Conservation (phyloP, 2,329 filamentous ascomycete species). For the Periconia digitata region DNA sequence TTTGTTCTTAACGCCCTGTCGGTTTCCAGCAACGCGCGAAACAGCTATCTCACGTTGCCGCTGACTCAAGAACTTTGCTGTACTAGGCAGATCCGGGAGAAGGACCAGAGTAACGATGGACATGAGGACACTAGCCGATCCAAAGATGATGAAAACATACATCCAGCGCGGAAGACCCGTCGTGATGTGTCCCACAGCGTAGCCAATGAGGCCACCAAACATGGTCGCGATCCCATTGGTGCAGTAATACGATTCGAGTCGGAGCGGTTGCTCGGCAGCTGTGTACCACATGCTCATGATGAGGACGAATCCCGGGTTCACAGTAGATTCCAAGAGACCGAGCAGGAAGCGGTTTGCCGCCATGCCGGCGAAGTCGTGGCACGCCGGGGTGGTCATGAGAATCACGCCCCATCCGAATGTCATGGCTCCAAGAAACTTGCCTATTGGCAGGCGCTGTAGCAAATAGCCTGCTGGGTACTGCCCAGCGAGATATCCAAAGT, state of each 20-base stretch:
- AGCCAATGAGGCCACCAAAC: constrained; percentile 62
- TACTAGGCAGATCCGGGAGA: constrained; percentile 50
- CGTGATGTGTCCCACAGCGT: constrained; percentile 62
- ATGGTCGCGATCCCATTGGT: constrained; percentile 63
- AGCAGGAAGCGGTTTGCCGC: constrained; percentile 41
- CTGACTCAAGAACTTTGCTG: constrained; percentile 47
- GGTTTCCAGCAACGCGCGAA: constrained; percentile 54
- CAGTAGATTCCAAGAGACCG: constrained; percentile 37
- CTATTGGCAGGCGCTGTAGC: constrained; percentile 50
- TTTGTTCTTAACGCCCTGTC: constrained; percentile 57
- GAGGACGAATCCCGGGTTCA: constrained; percentile 41
- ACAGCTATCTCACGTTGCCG: constrained; percentile 52
- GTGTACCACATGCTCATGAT: constrained; percentile 47
- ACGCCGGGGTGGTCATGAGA: constrained; percentile 46
- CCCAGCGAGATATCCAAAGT: constrained; percentile 52
- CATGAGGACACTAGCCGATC: constrained; percentile 40
- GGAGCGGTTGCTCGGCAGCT: constrained; percentile 52
- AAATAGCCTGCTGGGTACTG: constrained; percentile 50
- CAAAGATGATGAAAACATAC: constrained; percentile 62
- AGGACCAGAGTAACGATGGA: constrained; percentile 42
- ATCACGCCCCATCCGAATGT: constrained; percentile 47
- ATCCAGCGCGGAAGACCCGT: constrained; percentile 55
- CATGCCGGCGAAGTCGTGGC: constrained; percentile 43
- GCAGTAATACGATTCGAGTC: constrained; percentile 59
- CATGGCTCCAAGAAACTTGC: constrained; percentile 47